A percentile compares a stretch with the other conserved stretches of the same genome.
phyloP scores from a whole-genome alignment of 441 rosid species.

The Pelargonium myrrhifolium region DNA sequence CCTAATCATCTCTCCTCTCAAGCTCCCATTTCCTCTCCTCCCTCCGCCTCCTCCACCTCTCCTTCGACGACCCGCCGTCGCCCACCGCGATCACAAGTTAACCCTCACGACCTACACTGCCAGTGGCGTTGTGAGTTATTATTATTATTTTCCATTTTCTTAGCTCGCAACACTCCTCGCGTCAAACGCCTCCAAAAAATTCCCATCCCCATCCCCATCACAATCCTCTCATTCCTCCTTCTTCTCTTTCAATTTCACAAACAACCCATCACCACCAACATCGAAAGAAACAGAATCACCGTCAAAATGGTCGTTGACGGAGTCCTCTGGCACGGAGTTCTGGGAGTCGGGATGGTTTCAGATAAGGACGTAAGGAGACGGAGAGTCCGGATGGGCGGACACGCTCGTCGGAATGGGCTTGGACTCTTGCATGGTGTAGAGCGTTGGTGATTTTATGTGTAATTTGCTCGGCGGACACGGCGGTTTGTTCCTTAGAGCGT shows the following conservation, averaged over 20 bases:
- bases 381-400: not conserved
- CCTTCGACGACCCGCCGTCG: too few species aligned
- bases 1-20: too few species aligned
- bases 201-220: not conserved
- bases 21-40: too few species aligned
- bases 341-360: not conserved
- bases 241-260: not conserved
- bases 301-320: not conserved
- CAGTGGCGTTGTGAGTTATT: constrained; percentile 59
- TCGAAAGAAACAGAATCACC: too few species aligned
- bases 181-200: not conserved
- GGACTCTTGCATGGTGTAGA: not conserved
- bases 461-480: not conserved
- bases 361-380: not conserved
- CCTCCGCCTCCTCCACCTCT: too few species aligned
- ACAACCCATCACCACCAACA: not conserved
- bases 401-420: not conserved
- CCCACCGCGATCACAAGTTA: constrained; percentile 90
- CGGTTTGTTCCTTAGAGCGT: too few species aligned
- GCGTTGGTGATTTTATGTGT: not conserved
- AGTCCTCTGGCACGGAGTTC: not conserved
- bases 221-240: not conserved
- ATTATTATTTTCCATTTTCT: not conserved
- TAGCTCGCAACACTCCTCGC: not conserved
- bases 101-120: constrained; percentile 71